Evolutionary conservation across 108 stramenopile genomes (phyloP).

Genomic region (Pseudonitzschia pungens): DNA sequence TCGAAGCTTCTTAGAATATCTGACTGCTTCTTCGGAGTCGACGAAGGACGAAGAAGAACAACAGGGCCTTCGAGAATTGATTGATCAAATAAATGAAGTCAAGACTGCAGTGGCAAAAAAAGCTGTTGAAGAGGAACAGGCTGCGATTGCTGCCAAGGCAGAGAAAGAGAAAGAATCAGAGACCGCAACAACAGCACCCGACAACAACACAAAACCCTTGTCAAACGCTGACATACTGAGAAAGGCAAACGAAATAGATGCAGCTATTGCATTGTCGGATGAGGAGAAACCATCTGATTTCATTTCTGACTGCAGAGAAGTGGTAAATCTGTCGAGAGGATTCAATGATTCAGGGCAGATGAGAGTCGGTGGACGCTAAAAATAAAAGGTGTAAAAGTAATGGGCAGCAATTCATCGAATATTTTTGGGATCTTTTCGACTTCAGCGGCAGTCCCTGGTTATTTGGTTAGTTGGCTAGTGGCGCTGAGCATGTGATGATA

Average conservation of each 20-base stretch:
- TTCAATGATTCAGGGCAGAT: constrained; percentile 27
- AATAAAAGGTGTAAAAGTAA: too few species aligned
- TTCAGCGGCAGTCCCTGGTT: too few species aligned
- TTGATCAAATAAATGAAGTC: constrained; percentile 12
- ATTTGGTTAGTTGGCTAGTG: too few species aligned
- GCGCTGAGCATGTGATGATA: too few species aligned
- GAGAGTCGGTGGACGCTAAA: constrained; percentile 28
- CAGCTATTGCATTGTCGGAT: constrained; percentile 22
- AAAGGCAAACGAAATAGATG: constrained; percentile 27
- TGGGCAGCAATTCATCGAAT: too few species aligned
- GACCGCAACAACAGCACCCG: background rate
- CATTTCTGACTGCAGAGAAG: constrained; percentile 22
- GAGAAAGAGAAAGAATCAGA: constrained; percentile 1
- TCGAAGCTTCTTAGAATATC: constrained; percentile 16
- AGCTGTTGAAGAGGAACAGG: background rate
- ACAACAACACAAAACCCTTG: background rate
- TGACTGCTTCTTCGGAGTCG: background rate
- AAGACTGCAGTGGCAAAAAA: background rate
- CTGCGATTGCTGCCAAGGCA: constrained; percentile 1
- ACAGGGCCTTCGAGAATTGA: constrained; percentile 20
- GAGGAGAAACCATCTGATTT: constrained; percentile 33
- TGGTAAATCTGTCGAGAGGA: constrained; percentile 18
- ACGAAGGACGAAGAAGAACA: constrained; percentile 19
- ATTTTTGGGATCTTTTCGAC: too few species aligned
- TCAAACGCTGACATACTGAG: constrained; percentile 27